Evolutionary conservation across 805 yeast species (phyloP), one percentile per base, ranked within the genome.

Genomic region (Jamesozyma gamospora): DNA sequence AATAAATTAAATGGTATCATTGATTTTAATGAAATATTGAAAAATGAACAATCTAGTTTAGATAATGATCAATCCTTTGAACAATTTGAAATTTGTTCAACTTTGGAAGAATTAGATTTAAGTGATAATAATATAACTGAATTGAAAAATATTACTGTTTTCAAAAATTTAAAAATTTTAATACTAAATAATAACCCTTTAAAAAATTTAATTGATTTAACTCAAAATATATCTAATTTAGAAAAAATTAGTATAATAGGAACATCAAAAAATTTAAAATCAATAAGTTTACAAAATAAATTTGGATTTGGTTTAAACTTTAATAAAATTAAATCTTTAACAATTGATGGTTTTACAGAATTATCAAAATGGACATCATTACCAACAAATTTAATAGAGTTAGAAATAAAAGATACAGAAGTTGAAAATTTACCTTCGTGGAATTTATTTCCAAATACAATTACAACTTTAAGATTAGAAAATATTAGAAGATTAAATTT

Each of bases 151-250:
- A 37, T 55, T 13, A 41, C 46, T 14, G 11, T 34, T 9, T 45
- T 56, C 19, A 41, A 34, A 21, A 45, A 39, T 13, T 40, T 56
- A 21, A 43, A 45, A 17, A 41, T 41, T 4, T 35, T 56, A 21
- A 47, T 40, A 18, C 34, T 56, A 9, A 52, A 55, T 32, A 51
- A 50, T 26, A 56, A 56, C 32, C 55, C 59, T 33, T 37, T 55
- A 17, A 47, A 46, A 31, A 41, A 41, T 29, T 14, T 50, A 13
- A 10, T n/a, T 3, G 31, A 35, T 12, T 28, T 14, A 5, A 31
- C 19, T 9, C 13, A 17, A 16, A 17, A 16, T 3, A 24, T 17
- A 13, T 4, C 13, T 27, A 26, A 30, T 3, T 21, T 41, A 21
- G 24, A 37, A 14, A 19, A 14, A 1, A 12, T 41, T 3, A 25